Conservation (phyloP, 1,284 basidiomycete genomes). For the Cryptococcus deneoformans region DNA sequence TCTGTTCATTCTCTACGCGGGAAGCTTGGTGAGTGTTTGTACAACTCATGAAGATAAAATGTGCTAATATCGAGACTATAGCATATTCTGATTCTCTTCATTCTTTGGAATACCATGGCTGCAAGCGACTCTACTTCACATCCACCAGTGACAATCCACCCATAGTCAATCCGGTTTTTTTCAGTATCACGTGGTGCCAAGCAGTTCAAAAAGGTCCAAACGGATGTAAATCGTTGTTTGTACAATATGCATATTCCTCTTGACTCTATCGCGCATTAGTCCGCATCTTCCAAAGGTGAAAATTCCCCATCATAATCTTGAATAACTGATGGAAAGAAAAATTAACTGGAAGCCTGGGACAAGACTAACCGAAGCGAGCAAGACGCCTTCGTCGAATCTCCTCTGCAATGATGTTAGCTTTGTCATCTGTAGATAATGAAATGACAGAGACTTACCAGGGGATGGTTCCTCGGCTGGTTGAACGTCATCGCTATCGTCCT, state of each 20-base stretch:
- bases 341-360: no score
- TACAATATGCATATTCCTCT: slow-evolving; percentile 1
- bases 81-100: slow-evolving; percentile 45
- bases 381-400: slow-evolving; percentile 73
- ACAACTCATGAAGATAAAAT: not conserved
- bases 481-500: slow-evolving; percentile 36
- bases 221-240: not conserved
- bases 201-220: no score
- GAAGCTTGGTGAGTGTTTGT: slow-evolving; percentile 33
- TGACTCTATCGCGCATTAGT: not conserved
- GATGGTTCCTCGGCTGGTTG: slow-evolving; percentile 41
- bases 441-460: slow-evolving; percentile 29
- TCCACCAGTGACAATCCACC: slow-evolving; percentile 27
- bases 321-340: no score
- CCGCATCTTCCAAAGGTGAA: no score
- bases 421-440: not conserved
- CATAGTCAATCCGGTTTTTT: slow-evolving; percentile 5
- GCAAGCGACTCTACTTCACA: slow-evolving; percentile 33
- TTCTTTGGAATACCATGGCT: slow-evolving; percentile 43
- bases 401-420: slow-evolving; percentile 55
- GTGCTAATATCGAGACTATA: slow-evolving; percentile 6
- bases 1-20: slow-evolving; percentile 48
- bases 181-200: not conserved
- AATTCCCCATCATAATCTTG: no score
- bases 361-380: slow-evolving; percentile 59